Evolutionary conservation across 202 grass and related monocot species (phyloP), one percentile per base, ranked within the genome.

Genomic region (Zoysia matrella): DNA sequence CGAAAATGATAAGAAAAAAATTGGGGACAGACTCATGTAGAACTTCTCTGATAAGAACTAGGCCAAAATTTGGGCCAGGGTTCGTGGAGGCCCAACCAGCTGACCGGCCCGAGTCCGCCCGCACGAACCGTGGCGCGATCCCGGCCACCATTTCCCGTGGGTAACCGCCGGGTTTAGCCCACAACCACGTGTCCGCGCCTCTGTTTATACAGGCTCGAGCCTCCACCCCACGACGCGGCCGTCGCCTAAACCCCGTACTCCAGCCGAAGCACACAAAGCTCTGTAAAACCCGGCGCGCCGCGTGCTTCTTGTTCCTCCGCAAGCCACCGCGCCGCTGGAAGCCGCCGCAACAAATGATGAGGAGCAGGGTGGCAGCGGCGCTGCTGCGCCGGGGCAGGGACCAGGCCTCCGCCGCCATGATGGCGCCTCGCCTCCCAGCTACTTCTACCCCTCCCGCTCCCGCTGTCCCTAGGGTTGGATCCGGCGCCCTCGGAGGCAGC

Each of bases 351-450:
- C 1, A 63, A 63, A 84, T 84, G 84, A 65, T 86, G 73, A 81
- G 80, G 60, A 91, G 86, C 78, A 91, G 90, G 83, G 72, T 91
- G 12, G 84, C 80, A 36, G 92, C 77, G 71, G 80, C 86, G 69
- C 86, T 98, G 41, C 74, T 98, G 45, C 92, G 95, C 52, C 86
- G 90, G 73, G 79, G 76, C 50, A 90, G 60, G 71, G 73, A 75
- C 60, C 89, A 86, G 56, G 52, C 73, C 18, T 71, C 52, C 41
- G 14, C 76, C 7, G 22, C 22, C 22, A 22, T 93, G 13, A 67
- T 85, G 47, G 39, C 1, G 50, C 71, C 90, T 3, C 92, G 85
- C 16, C 41, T 84, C 18, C 72, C 72, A 62, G 85, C 46, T 61
- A 47, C 63, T 22, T 22, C 22, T 22, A 22, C 22, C 18, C 9